These are phyloP conservation scores for Recurvomyces mirabilis DNA, from an alignment of 495 filamentous ascomycete genomes.

Conservation along the genomic window DNA sequence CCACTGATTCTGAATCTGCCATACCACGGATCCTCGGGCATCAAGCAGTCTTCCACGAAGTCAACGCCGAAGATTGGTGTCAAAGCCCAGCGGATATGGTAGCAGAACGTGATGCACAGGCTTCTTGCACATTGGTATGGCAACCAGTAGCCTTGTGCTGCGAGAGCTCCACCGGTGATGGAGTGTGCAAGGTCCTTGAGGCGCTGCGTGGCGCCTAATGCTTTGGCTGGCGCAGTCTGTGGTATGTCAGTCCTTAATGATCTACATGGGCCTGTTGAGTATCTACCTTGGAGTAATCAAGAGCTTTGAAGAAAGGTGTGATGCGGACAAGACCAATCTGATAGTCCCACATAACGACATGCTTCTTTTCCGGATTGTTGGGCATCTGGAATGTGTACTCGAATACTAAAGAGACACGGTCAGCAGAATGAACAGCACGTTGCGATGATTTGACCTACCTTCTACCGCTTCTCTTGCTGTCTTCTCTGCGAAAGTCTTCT, in stretches of 20 bases:
- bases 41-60: constrained; percentile 65
- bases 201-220: constrained; percentile 65
- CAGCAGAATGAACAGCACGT: neutral
- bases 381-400: constrained; percentile 78
- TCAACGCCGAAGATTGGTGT: constrained; percentile 78
- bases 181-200: constrained; percentile 79
- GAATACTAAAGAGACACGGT: constrained; percentile 49
- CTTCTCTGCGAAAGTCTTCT: constrained; percentile 72
- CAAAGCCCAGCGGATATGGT: constrained; percentile 66
- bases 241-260: neutral
- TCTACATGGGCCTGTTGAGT: no score
- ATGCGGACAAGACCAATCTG: constrained; percentile 89
- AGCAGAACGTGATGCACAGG: constrained; percentile 78
- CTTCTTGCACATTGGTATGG: constrained; percentile 75
- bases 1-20: constrained; percentile 58
- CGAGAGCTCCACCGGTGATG: constrained; percentile 85
- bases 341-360: constrained; percentile 93
- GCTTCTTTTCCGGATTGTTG: constrained; percentile 46
- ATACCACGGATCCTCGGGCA: constrained; percentile 42
- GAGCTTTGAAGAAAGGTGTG: constrained; percentile 89
- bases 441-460: constrained; percentile 41
- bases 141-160: constrained; percentile 97
- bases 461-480: constrained; percentile 82
- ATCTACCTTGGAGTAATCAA: constrained; percentile 69
- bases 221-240: constrained; percentile 75